Conservation (phyloP, 441 rosid species). For the Breynia disticha region DNA sequence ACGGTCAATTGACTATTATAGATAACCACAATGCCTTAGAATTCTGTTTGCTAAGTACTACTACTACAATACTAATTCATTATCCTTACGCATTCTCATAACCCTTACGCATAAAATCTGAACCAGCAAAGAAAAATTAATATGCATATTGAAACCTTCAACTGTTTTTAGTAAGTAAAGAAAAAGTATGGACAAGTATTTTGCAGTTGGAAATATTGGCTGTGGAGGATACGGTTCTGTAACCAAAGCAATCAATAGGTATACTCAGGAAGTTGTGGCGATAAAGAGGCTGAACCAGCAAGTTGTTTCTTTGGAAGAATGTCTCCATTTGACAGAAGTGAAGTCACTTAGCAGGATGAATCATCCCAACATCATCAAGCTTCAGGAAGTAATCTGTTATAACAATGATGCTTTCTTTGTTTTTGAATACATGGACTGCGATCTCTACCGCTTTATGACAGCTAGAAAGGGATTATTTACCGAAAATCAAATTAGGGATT, state of each 20-base stretch:
- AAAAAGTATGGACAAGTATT: conserved; percentile 22
- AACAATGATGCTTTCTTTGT: conserved; percentile 65
- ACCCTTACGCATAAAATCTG: no score
- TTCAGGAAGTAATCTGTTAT: conserved; percentile 44
- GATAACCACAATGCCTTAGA: no score
- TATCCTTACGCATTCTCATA: no score
- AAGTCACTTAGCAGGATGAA: conserved; percentile 82
- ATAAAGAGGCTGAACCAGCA: conserved; percentile 91
- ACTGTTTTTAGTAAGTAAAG: no score
- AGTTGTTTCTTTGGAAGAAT: conserved; percentile 84
- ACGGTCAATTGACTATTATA: no score
- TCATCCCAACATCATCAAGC: conserved; percentile 31
- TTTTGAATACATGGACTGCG: conserved; percentile 87
- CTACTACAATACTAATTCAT: no score
- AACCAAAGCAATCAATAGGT: conserved; percentile 68
- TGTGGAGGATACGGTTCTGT: conserved; percentile 91
- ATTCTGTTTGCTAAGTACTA: no score
- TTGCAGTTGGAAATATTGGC: conserved; percentile 75
- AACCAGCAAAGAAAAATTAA: no score
- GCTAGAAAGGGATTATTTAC: conserved; percentile 47
- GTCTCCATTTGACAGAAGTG: conserved; percentile 80
- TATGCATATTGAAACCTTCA: no score
- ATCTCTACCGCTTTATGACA: conserved; percentile 62
- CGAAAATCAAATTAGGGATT: conserved; percentile 66
- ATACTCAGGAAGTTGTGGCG: conserved; percentile 89